A percentile compares a stretch with the other conserved stretches of the same genome.
Conservation (phyloP, 2,329 filamentous ascomycete genomes). For the Colletotrichum sp. region DNA sequence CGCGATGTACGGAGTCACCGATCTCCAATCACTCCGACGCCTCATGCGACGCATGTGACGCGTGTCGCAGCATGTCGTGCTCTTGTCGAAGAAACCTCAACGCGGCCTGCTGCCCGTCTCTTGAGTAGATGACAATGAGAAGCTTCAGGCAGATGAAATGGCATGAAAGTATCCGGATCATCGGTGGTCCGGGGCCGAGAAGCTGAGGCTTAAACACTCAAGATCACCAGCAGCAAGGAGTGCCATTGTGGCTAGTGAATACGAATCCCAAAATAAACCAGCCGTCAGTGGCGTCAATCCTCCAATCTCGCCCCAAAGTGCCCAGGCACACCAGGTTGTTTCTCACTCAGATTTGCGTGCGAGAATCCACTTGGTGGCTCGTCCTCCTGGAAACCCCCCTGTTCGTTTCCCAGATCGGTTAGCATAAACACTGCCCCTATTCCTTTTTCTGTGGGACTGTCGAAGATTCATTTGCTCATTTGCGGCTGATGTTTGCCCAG, state of each 20-base stretch:
- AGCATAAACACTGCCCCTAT: background rate
- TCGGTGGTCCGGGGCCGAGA: background rate
- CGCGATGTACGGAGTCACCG: background rate
- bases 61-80: background rate
- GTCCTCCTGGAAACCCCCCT: background rate
- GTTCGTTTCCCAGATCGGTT: background rate
- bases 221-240: background rate
- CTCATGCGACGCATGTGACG: background rate
- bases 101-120: background rate
- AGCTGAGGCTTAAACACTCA: background rate
- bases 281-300: background rate
- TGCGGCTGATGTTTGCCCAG: background rate
- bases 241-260: background rate
- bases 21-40: background rate
- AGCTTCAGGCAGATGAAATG: background rate
- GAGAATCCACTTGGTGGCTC: background rate
- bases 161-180: background rate
- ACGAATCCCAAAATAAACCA: background rate
- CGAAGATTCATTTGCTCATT: conserved; percentile 2
- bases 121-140: background rate
- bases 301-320: background rate
- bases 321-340: background rate
- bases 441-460: background rate
- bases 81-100: background rate
- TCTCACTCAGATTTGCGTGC: background rate